Base-by-base conservation (phyloP, 169 alveolate species). In the Plasmodium inui region DNA sequence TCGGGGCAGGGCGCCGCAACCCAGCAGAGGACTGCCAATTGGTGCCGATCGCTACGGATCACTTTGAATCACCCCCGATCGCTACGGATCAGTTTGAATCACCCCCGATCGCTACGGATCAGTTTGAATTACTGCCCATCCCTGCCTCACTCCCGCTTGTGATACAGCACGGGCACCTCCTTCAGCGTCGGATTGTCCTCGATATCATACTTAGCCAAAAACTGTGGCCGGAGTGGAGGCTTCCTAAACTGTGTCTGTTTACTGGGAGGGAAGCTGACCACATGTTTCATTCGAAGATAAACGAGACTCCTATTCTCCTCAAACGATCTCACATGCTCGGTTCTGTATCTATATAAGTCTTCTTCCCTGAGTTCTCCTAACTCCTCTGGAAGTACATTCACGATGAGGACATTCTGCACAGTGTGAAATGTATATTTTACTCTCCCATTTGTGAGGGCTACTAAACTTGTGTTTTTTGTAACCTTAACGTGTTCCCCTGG, bases 261-360 rank as follows among this genome's bases (percentile, higher is more conserved):
- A 79, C 28, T 78, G 39, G 79, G 79, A 1, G 94, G 94, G 30
- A 89, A 89, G 6, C 89, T 67, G 5, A 98, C 96, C 1, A 97
- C 97, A 74, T 97, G 96, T 84, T 97, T 97, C 93, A 84, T 92
- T 30, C 98, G 90, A 50, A 97, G 84, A 84, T 81, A 82, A 28
- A 97, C 86, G 46, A 97, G 39, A 17, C 96, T 94, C 30, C 97
- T 71, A 86, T 98, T 98, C 93, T 98, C 99, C 92, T 98, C 98
- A 55, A 95, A 78, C 70, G 97, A 82, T 17, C 94, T 81, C 3
- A 97, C 98, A 88, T 97, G 98, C 88, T 98, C 99, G 1, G 98
- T 98, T 19, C 99, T 93, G 86, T 98, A 98, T 26, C 99, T 81
- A 98, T 98, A 97, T 50, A 97, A 86, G 73, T 97, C 98, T 0